These are phyloP conservation scores for Clonostachys rhizophaga DNA, from an alignment of 2,329 filamentous ascomycete species.

Conservation along the genomic window DNA sequence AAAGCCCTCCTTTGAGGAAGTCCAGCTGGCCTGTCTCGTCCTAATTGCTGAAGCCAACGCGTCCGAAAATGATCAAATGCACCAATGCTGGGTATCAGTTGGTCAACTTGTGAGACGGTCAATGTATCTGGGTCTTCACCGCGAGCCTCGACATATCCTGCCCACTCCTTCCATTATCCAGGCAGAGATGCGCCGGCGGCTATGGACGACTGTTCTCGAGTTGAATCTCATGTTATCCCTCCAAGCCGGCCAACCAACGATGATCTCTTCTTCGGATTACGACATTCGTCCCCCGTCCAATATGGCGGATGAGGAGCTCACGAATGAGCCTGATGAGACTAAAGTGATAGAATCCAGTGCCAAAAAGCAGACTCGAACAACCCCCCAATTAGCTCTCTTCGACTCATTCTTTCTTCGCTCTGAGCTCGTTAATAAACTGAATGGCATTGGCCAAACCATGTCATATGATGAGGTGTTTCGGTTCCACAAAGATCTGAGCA, in stretches of 20 bases:
- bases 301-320: not conserved
- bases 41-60: constrained; percentile 12
- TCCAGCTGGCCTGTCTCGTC: constrained; percentile 22
- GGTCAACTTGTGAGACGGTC: constrained; percentile 19
- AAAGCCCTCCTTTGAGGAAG: constrained; percentile 17
- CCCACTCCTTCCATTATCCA: constrained; percentile 12
- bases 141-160: constrained; percentile 19
- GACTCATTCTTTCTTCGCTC: not conserved
- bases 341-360: too few species aligned
- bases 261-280: not conserved
- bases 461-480: constrained; percentile 1
- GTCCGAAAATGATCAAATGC: constrained; percentile 8
- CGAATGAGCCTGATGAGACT: not conserved
- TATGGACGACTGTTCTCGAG: constrained; percentile 19
- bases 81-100: constrained; percentile 19
- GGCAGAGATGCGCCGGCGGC: constrained; percentile 19
- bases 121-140: constrained; percentile 24
- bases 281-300: not conserved
- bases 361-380: not conserved
- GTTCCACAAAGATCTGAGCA: not conserved
- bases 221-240: constrained; percentile 3
- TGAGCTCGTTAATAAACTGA: not conserved
- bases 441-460: not conserved
- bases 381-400: not conserved
- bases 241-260: constrained; percentile 1